These are phyloP conservation scores for Clitoria ternatea DNA, from an alignment of 306 rosid species.

Conservation along the genomic window DNA sequence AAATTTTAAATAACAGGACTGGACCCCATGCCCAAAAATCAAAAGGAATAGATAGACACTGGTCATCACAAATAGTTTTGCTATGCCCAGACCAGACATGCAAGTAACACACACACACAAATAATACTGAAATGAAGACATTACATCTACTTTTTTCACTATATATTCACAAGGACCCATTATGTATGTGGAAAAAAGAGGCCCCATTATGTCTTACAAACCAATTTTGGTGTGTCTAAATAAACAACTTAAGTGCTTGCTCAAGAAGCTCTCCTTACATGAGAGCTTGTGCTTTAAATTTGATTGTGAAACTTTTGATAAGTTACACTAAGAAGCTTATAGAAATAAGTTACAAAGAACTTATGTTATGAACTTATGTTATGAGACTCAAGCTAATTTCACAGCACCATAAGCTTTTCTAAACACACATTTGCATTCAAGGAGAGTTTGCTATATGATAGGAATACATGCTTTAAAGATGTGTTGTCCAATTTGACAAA, in stretches of 20 bases:
- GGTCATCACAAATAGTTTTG: neutral
- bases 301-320: too few relatives aligned
- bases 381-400: too few relatives aligned
- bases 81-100: neutral
- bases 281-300: too few relatives aligned
- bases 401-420: too few relatives aligned
- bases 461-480: neutral
- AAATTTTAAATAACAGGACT: neutral
- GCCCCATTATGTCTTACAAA: neutral
- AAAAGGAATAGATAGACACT: neutral
- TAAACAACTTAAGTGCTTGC: too few relatives aligned
- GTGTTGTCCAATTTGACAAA: neutral
- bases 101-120: neutral
- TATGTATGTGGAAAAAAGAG: too few relatives aligned
- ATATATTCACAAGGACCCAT: neutral
- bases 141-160: neutral
- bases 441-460: neutral
- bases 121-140: neutral
- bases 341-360: too few relatives aligned
- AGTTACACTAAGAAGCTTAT: too few relatives aligned
- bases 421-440: slow-evolving; percentile 5
- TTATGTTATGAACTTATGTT: too few relatives aligned
- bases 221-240: too few relatives aligned
- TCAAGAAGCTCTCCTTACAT: too few relatives aligned
- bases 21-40: neutral